Evolutionary conservation across 176 grass and related monocot genomes (phyloP).

Genomic region (Musa troglodytarum): DNA sequence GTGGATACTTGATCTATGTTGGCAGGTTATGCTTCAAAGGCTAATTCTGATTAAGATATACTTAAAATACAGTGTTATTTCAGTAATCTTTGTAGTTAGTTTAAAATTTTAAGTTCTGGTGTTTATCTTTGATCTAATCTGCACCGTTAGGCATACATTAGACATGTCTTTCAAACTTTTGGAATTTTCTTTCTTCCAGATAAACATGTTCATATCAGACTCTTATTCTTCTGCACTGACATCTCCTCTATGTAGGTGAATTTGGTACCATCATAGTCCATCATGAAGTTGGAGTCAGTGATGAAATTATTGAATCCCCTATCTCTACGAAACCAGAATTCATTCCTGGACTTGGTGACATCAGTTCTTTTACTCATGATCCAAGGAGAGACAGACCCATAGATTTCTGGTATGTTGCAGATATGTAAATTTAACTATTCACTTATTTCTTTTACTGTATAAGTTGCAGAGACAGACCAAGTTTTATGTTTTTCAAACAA

Average conservation of each 20-base stretch:
- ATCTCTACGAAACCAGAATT: conserved; percentile 59
- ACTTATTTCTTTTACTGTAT: background rate
- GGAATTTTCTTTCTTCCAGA: background rate
- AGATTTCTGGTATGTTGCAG: conserved; percentile 49
- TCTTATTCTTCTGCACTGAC: background rate
- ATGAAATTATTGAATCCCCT: conserved; percentile 56
- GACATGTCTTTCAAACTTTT: conserved; percentile 3
- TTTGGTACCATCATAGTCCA: conserved; percentile 82
- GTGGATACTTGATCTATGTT: too few relatives aligned
- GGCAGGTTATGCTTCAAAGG: too few relatives aligned
- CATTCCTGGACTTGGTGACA: conserved; percentile 91
- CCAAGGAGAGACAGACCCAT: conserved; percentile 50
- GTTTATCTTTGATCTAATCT: too few relatives aligned
- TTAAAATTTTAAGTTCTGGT: too few relatives aligned
- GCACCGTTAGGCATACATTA: too few relatives aligned
- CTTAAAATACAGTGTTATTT: too few relatives aligned
- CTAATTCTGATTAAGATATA: too few relatives aligned
- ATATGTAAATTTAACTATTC: background rate
- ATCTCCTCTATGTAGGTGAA: conserved; percentile 37
- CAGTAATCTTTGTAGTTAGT: too few relatives aligned
- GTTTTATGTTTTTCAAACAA: too few relatives aligned
- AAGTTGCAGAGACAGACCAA: background rate
- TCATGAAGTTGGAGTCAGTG: conserved; percentile 39
- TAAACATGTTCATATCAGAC: background rate
- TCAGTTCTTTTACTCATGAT: conserved; percentile 89